A percentile compares a stretch with the other conserved stretches of the same genome.
These are phyloP conservation scores for Talaromyces atroroseus DNA, from an alignment of 2,329 filamentous ascomycete species.

Conservation along the genomic window DNA sequence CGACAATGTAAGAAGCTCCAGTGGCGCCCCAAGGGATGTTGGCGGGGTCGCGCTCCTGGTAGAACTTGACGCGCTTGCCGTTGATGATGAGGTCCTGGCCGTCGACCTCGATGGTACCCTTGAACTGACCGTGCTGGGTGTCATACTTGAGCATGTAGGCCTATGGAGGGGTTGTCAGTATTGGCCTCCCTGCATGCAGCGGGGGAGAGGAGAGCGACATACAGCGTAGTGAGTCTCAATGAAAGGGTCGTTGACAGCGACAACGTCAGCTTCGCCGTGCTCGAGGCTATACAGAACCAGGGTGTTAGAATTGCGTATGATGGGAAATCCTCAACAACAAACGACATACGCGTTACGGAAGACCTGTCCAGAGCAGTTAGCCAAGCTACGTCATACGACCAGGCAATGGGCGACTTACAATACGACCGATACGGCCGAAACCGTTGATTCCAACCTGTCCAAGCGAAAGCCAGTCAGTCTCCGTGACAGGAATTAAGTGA, in stretches of 20 bases:
- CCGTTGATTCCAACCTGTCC: conserved; percentile 95
- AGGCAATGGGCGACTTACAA: conserved; percentile 47
- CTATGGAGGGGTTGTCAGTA: conserved; percentile 42
- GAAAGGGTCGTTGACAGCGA: conserved; percentile 99
- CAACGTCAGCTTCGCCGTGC: conserved; percentile 82
- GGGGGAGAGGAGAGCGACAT: conserved; percentile 47
- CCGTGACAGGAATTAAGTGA: background rate
- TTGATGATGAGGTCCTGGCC: conserved; percentile 76
- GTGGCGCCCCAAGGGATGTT: conserved; percentile 85
- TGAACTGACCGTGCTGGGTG: conserved; percentile 94
- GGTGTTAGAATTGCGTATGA: background rate
- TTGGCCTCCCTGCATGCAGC: background rate
- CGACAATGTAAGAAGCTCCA: conserved; percentile 88
- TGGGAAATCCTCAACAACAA: conserved; percentile 20
- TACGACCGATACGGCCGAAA: conserved; percentile 98
- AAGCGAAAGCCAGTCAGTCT: conserved; percentile 23
- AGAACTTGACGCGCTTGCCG: conserved; percentile 93
- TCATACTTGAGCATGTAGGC: conserved; percentile 99
- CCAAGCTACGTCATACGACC: conserved; percentile 21
- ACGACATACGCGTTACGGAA: conserved; percentile 84
- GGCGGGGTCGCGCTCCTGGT: conserved; percentile 83
- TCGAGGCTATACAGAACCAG: conserved; percentile 54
- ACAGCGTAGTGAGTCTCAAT: conserved; percentile 97
- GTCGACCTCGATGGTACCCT: conserved; percentile 75
- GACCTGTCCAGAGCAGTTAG: conserved; percentile 46